These are phyloP conservation scores for Neurospora africana DNA, from an alignment of 495 filamentous ascomycete genomes.

Conservation along the genomic window DNA sequence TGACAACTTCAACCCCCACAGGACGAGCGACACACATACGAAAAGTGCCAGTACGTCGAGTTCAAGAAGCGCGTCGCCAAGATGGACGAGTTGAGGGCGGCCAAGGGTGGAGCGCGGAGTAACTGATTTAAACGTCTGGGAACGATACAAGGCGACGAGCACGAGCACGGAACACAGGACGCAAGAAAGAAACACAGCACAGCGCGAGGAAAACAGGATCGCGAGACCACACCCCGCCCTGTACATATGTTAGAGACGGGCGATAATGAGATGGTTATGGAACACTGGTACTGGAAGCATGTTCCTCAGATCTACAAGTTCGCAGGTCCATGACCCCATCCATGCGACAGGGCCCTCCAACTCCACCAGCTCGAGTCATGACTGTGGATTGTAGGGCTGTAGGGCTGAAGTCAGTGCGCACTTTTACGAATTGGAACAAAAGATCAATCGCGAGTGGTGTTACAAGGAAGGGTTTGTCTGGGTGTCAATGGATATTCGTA, in stretches of 20 bases:
- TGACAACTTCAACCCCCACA: constrained; percentile 26
- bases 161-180: neutral
- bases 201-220: neutral
- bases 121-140: constrained; percentile 44
- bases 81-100: constrained; percentile 90
- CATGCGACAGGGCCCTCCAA: neutral
- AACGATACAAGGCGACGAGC: neutral
- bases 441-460: neutral
- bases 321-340: neutral
- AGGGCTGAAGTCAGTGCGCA: neutral
- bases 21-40: constrained; percentile 93
- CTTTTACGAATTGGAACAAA: neutral
- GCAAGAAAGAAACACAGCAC: neutral
- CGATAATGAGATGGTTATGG: neutral
- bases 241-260: neutral
- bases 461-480: neutral
- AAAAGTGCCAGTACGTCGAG: constrained; percentile 97
- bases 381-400: neutral
- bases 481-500: neutral
- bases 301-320: neutral
- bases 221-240: neutral
- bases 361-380: neutral
- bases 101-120: constrained; percentile 78
- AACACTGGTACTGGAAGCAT: neutral
- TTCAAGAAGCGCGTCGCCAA: constrained; percentile 97